Evolutionary conservation across 2,329 filamentous ascomycete genomes (phyloP), one percentile per base, ranked within the genome.

Genomic region (Drechslerella stenobrocha): DNA sequence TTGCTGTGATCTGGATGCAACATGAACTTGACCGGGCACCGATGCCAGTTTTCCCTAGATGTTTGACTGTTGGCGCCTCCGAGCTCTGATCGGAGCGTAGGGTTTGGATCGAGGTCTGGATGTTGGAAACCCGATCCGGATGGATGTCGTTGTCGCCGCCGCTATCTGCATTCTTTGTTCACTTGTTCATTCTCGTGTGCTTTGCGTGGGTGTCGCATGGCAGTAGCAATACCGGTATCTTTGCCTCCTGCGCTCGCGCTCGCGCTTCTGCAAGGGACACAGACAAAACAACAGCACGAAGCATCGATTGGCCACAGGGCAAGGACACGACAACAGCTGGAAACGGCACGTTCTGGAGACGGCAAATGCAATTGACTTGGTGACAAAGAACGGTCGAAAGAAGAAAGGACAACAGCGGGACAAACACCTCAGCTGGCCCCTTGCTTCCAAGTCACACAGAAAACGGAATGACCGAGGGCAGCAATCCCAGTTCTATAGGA

Each of bases 261-360:
- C 58, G 61, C 34, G n/a, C 52, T 53, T 30, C 53, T 66, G 61
- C 48, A 48, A 66, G 61, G 61, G 59, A 52, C 11, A 47, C n/a
- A 48, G 37, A 37, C 40, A 52, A 57, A 52, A 47, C 24, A 34
- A 50, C 32, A 34, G 44, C 44, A 52, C 46, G 40, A 47, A 30
- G n/a, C 13, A 13, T 13, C 44, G 5, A n/a, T 18, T n/a, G 56
- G 23, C 13, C 24, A 13, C 34, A 37, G 34, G 34, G 15, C 34
- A 37, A 37, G 11, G 11, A 13, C 34, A 37, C 15, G n/a, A n/a
- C n/a, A n/a, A n/a, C 28, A 30, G 28, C 28, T 11, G 11, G 28
- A 30, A 5, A 30, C 28, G 28, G 28, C 28, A 30, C 28, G 28
- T 30, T 5, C 5, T 5, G 28, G 28, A 30, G 5, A 30, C 28